Evolutionary conservation across 1,284 basidiomycete genomes (phyloP), one percentile per base, ranked within the genome.

Genomic region (Trichosporon faecale): DNA sequence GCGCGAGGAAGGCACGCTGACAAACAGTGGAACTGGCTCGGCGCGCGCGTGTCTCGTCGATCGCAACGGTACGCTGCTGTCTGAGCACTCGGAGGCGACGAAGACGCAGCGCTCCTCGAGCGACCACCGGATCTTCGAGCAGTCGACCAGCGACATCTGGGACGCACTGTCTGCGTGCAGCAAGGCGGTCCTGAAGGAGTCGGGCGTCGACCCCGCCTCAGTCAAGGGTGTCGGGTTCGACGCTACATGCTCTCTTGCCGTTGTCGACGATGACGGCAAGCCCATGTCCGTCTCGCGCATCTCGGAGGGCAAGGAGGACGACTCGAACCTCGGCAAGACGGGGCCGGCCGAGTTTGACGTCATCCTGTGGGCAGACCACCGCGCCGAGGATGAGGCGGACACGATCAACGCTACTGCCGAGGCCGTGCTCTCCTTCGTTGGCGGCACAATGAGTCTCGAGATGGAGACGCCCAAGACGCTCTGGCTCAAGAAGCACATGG

Each of bases 391-490:
- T 76, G 95, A 99, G 82, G 95, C 96, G 0, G 89, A 92, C 52
- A 80, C 90, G 52, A 97, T 99, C 86, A 99, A 98, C 81, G 85
- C 86, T 35, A 92, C 91, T 2, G 91, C 90, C 1, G 92, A 91
- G 67, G 87, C 90, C 40, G 94, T 98, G 49, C 87, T 99, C 73
- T 90, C 95, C 74, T 99, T 96, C 83, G 95, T 99, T 49, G 96
- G 96, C 29, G 94, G 94, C 65, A 94, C 90, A 40, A 98, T 99
- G 91, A 96, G 94, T 92, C 87, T 97, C 65, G 95, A 98, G 84
- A 97, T 98, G 95, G 95, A 97, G 83, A 89, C 96, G 60, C 95
- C 95, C 0, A 98, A 98, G 84, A 91, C 95, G 12, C 89, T 98
- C 37, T 99, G 96, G 96, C 86, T 99, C 61, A 97, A 95, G 84